Conservation (phyloP, 768 basidiomycete species). For the Tylopilus sp. region DNA sequence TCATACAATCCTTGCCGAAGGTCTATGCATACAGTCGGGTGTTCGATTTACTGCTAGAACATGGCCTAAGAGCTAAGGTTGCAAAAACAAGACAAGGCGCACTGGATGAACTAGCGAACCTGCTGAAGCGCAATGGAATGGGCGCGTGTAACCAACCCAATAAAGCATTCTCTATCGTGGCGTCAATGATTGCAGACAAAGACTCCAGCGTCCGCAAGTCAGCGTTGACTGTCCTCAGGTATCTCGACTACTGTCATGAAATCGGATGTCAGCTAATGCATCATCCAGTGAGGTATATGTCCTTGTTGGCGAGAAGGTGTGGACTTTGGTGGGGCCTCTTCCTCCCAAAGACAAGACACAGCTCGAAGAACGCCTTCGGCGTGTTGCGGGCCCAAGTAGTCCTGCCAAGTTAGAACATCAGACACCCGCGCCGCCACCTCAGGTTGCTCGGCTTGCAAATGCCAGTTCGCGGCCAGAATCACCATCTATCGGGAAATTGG, state of each 20-base stretch:
- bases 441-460: slow-evolving; percentile 52
- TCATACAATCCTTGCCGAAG: slow-evolving; percentile 81
- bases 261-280: slow-evolving; percentile 5
- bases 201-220: slow-evolving; percentile 88
- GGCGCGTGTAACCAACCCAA: slow-evolving; percentile 69
- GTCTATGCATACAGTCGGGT: slow-evolving; percentile 93
- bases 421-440: slow-evolving; percentile 40
- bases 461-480: slow-evolving; percentile 46
- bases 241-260: slow-evolving; percentile 21
- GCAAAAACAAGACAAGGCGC: slow-evolving; percentile 88
- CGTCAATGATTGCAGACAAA: slow-evolving; percentile 81
- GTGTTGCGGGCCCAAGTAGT: slow-evolving; percentile 65
- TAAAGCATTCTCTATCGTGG: slow-evolving; percentile 77
- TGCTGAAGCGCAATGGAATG: slow-evolving; percentile 81
- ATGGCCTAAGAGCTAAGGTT: slow-evolving; percentile 87
- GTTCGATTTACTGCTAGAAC: slow-evolving; percentile 82
- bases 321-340: slow-evolving; percentile 71
- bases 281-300: slow-evolving; percentile 70
- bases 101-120: slow-evolving; percentile 73
- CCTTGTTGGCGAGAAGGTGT: slow-evolving; percentile 82
- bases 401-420: slow-evolving; percentile 41
- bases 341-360: slow-evolving; percentile 89
- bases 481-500: slow-evolving; percentile 41
- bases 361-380: slow-evolving; percentile 83
- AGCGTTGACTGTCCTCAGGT: slow-evolving; percentile 80